Conservation (phyloP, 306 rosid genomes). For the Castanopsis chinensis region DNA sequence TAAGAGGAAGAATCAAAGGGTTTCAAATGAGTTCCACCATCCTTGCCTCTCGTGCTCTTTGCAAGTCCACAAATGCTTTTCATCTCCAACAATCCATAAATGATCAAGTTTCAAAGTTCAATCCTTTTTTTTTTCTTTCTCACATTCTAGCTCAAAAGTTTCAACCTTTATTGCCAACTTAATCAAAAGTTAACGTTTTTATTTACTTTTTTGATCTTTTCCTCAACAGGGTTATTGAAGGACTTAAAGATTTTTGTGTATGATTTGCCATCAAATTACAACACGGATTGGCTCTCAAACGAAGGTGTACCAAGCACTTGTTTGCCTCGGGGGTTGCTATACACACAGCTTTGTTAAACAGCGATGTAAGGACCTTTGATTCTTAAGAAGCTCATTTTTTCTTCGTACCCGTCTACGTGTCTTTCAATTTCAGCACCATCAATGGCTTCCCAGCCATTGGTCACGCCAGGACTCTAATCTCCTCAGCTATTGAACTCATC, state of each 20-base stretch:
- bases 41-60: constrained; percentile 44
- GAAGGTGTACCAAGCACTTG: constrained; percentile 62
- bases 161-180: background rate
- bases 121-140: no score
- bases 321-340: constrained; percentile 85
- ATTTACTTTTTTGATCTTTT: background rate
- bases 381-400: constrained; percentile 73
- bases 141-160: background rate
- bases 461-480: constrained; percentile 67
- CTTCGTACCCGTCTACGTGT: constrained; percentile 86
- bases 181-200: no score
- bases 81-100: constrained; percentile 1
- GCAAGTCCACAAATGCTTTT: constrained; percentile 34
- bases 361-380: constrained; percentile 56
- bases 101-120: constrained; percentile 27
- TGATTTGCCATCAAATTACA: constrained; percentile 63
- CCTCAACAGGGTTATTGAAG: constrained; percentile 27
- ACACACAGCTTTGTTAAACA: constrained; percentile 67
- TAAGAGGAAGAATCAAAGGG: no score
- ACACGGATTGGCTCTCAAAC: constrained; percentile 61
- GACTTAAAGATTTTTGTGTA: constrained; percentile 60
- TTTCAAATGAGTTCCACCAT: constrained; percentile 4
- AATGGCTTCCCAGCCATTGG: constrained; percentile 93
- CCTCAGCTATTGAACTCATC: constrained; percentile 57
- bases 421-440: constrained; percentile 84